Percentiles rank a stretch among this genome's conserved stretches.
Conservation (phyloP, 495 filamentous ascomycete species). For the Penicillium riverlandense region DNA sequence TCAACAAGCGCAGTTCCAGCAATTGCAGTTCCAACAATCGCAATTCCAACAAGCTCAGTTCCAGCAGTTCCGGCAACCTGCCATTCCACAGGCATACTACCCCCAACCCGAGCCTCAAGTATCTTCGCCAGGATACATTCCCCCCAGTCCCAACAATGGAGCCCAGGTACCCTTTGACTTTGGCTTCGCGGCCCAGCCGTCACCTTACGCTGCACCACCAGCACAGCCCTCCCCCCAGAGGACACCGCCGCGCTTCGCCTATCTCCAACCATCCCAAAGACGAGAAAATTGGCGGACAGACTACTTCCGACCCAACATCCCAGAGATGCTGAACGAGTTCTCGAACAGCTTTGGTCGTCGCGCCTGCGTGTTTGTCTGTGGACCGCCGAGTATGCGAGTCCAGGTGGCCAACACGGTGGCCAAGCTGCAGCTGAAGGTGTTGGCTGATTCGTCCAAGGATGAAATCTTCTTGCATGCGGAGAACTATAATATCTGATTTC, state of each 20-base stretch:
- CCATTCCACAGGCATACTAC: too few species aligned
- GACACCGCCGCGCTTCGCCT: slow-evolving; percentile 67
- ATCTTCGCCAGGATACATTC: background rate
- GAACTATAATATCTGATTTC: slow-evolving; percentile 72
- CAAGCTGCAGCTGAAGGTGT: slow-evolving; percentile 71
- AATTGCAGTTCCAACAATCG: background rate
- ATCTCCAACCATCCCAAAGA: slow-evolving; percentile 55
- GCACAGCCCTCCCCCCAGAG: slow-evolving; percentile 8
- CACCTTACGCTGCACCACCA: too few species aligned
- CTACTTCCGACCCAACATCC: slow-evolving; percentile 85
- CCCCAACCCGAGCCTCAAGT: too few species aligned
- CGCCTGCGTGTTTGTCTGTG: slow-evolving; percentile 91
- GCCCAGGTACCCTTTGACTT: slow-evolving; percentile 23
- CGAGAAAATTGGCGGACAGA: slow-evolving; percentile 84
- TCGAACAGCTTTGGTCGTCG: slow-evolving; percentile 72
- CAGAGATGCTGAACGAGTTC: slow-evolving; percentile 74
- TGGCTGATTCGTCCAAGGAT: slow-evolving; percentile 66
- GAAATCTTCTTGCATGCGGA: slow-evolving; percentile 95
- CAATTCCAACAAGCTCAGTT: background rate
- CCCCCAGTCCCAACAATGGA: background rate
- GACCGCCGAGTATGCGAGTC: slow-evolving; percentile 77
- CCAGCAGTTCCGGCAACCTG: too few species aligned
- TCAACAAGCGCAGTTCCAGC: too few species aligned
- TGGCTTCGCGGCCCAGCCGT: slow-evolving; percentile 11
- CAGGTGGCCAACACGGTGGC: slow-evolving; percentile 83